These are phyloP conservation scores for Lagenidium sp. DNA, from an alignment of 352 stramenopile genomes.

Conservation along the genomic window DNA sequence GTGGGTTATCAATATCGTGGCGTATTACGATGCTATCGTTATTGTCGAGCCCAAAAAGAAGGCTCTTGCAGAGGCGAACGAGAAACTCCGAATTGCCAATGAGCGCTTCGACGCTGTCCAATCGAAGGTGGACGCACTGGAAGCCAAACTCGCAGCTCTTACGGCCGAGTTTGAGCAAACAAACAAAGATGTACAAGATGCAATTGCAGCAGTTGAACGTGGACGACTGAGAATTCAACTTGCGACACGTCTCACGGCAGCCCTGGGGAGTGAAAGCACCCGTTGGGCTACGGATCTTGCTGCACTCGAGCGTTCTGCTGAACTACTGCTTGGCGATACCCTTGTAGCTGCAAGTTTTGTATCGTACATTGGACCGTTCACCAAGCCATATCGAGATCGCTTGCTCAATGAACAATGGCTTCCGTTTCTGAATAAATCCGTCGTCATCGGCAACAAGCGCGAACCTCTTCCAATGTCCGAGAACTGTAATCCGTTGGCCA, in stretches of 20 bases:
- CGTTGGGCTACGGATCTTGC: conserved; percentile 84
- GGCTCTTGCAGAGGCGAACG: conserved; percentile 62
- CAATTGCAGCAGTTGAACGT: conserved; percentile 76
- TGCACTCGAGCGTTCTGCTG: conserved; percentile 54
- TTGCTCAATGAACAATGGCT: conserved; percentile 84
- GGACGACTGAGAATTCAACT: conserved; percentile 88
- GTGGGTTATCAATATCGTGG: conserved; percentile 89
- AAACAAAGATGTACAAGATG: conserved; percentile 86
- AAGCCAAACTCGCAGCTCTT: conserved; percentile 74
- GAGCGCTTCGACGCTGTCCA: conserved; percentile 83
- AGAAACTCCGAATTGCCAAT: conserved; percentile 81
- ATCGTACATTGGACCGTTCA: conserved; percentile 92
- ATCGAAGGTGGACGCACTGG: conserved; percentile 80
- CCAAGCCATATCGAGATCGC: conserved; percentile 85
- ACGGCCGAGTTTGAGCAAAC: conserved; percentile 84
- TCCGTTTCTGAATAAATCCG: conserved; percentile 70
- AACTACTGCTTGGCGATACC: conserved; percentile 86
- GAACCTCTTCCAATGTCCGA: conserved; percentile 21
- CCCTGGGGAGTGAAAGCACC: conserved; percentile 91
- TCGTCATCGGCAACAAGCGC: conserved; percentile 12
- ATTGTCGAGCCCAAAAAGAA: conserved; percentile 91
- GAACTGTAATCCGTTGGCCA: conserved; percentile 44
- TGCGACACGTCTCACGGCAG: conserved; percentile 85
- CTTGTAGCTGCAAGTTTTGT: conserved; percentile 90
- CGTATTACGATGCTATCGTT: conserved; percentile 93